Conservation (phyloP, 169 alveolate genomes). For the Cyclospora cayetanensis region DNA sequence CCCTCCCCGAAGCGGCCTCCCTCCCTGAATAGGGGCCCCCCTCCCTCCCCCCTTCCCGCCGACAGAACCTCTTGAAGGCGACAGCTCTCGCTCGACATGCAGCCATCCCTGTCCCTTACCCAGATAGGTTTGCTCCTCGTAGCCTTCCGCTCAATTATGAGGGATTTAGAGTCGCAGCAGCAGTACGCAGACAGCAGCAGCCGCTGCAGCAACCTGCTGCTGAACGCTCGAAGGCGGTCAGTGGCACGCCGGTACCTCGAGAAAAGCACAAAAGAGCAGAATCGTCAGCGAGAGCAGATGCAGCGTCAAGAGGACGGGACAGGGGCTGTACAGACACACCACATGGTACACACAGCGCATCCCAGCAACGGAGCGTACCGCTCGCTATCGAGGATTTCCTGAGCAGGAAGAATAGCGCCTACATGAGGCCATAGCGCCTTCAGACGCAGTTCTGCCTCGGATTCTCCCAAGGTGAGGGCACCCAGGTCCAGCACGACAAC, state of each 20-base stretch:
- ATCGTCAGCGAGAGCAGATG: neutral
- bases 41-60: no score
- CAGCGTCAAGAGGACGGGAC: no score
- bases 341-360: neutral
- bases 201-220: neutral
- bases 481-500: neutral
- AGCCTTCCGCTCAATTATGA: neutral
- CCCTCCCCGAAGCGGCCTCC: no score
- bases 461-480: neutral
- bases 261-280: neutral
- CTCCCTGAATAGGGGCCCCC: no score
- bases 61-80: no score
- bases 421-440: neutral
- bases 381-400: neutral
- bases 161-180: neutral
- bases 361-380: neutral
- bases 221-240: neutral
- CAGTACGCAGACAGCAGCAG: neutral
- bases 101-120: no score
- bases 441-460: neutral
- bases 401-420: neutral
- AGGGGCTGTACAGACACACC: no score
- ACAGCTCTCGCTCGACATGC: no score
- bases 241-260: neutral
- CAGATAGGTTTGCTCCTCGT: neutral